These are phyloP conservation scores for Neopestalotiopsis clavispora DNA, from an alignment of 2,329 filamentous ascomycete species.

Conservation along the genomic window DNA sequence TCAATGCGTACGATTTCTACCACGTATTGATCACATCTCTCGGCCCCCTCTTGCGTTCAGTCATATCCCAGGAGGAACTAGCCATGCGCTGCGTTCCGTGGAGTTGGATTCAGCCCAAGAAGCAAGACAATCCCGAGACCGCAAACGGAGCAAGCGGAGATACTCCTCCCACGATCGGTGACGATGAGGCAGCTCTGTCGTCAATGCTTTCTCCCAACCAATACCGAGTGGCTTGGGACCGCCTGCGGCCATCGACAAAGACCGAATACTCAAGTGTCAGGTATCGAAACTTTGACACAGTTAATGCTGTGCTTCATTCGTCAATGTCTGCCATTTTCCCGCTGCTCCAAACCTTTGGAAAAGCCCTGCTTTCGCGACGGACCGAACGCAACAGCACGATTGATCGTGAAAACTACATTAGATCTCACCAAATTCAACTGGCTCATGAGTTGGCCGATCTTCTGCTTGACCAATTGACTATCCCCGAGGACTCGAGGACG, in stretches of 20 bases:
- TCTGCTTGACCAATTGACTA: conserved; percentile 69
- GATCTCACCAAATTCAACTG: conserved; percentile 59
- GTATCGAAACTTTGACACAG: conserved; percentile 77
- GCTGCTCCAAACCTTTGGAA: conserved; percentile 85
- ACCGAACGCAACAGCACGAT: conserved; percentile 31
- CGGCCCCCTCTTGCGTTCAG: conserved; percentile 77
- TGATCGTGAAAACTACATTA: conserved; percentile 61
- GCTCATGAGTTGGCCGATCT: conserved; percentile 73
- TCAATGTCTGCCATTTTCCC: conserved; percentile 81
- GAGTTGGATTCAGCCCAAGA: conserved; percentile 57
- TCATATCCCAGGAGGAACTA: conserved; percentile 83
- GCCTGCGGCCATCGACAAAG: conserved; percentile 26
- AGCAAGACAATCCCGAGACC: conserved; percentile 25
- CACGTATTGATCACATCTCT: conserved; percentile 74
- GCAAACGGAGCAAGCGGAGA: conserved; percentile 19
- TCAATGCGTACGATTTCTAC: conserved; percentile 89
- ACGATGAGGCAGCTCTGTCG: conserved; percentile 34
- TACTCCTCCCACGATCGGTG: conserved; percentile 22
- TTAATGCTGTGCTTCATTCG: conserved; percentile 78
- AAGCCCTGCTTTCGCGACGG: conserved; percentile 77
- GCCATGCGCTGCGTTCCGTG: conserved; percentile 76
- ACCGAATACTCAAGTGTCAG: conserved; percentile 39
- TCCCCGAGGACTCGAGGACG: conserved; percentile 50
- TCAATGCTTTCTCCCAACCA: conserved; percentile 30
- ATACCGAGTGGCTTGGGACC: conserved; percentile 30